Evolutionary conservation across 805 yeast genomes (phyloP).

Genomic region (Ogataea methanolica): DNA sequence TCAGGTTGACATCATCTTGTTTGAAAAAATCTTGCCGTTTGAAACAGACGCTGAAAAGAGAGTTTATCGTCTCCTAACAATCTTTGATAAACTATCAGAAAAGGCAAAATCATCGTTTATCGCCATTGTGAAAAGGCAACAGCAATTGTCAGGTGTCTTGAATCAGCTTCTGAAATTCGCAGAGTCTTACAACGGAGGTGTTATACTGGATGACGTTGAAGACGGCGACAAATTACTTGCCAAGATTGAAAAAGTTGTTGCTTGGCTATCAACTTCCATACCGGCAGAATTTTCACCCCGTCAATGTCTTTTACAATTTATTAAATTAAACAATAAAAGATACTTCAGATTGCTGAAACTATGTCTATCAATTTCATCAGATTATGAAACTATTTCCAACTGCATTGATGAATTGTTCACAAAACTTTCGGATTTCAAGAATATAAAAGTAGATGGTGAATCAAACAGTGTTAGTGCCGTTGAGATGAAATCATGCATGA

Average conservation of each 20-base stretch:
- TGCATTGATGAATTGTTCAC: conserved; percentile 59
- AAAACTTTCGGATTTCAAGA: conserved; percentile 50
- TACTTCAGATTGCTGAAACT: conserved; percentile 49
- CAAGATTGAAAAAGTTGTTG: conserved; percentile 50
- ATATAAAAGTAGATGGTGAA: conserved; percentile 26
- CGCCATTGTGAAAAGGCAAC: conserved; percentile 69
- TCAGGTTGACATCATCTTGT: conserved; percentile 55
- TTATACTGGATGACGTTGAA: conserved; percentile 20
- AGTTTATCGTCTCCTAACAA: conserved; percentile 46
- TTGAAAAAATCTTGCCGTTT: conserved; percentile 59
- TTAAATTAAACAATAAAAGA: conserved; percentile 53
- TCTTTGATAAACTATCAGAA: conserved; percentile 46
- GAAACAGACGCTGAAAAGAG: conserved; percentile 39
- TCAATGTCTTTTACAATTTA: conserved; percentile 49
- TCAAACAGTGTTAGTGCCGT: conserved; percentile 33
- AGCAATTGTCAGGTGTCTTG: conserved; percentile 50
- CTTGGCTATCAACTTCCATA: conserved; percentile 56
- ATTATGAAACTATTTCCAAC: conserved; percentile 53
- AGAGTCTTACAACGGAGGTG: conserved; percentile 38
- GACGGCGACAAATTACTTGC: neutral
- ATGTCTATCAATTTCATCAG: conserved; percentile 53
- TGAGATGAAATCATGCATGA: conserved; percentile 49
- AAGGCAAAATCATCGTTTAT: conserved; percentile 60
- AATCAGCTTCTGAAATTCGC: conserved; percentile 43
- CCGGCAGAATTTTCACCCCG: conserved; percentile 47